Evolutionary conservation across 768 basidiomycete genomes (phyloP).

Genomic region (Hygrophoropsis aurantiaca): DNA sequence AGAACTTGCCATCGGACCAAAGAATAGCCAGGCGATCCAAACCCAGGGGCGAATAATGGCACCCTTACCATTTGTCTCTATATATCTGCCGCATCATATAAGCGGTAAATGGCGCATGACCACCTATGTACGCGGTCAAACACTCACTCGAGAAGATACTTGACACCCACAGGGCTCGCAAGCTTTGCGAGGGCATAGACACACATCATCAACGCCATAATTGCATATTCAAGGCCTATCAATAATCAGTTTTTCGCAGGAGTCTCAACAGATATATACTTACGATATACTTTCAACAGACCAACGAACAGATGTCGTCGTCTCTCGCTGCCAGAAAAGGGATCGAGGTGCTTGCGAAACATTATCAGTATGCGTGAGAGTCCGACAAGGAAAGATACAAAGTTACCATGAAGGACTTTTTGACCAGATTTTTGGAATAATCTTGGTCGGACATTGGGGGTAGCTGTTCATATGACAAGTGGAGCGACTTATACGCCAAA

Average conservation of each 20-base stretch:
- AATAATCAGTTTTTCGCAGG: neutral
- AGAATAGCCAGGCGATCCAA: slow-evolving; percentile 56
- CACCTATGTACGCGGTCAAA: too few species aligned
- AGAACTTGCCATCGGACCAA: slow-evolving; percentile 44
- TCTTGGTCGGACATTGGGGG: slow-evolving; percentile 53
- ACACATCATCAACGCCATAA: slow-evolving; percentile 7
- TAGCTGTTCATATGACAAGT: slow-evolving; percentile 41
- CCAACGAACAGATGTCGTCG: slow-evolving; percentile 13
- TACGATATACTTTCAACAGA: slow-evolving; percentile 10
- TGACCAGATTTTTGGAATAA: slow-evolving; percentile 30
- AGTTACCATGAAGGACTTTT: slow-evolving; percentile 33
- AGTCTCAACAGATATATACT: neutral
- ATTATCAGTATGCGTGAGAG: neutral
- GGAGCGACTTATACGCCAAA: slow-evolving; percentile 40
- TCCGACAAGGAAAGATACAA: neutral
- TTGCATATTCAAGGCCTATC: slow-evolving; percentile 5
- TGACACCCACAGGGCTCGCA: slow-evolving; percentile 29
- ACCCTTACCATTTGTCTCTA: slow-evolving; percentile 52
- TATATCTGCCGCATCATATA: slow-evolving; percentile 39
- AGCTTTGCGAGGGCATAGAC: slow-evolving; percentile 18
- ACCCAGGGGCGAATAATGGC: slow-evolving; percentile 63
- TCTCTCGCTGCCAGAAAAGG: slow-evolving; percentile 13
- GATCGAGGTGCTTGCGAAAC: slow-evolving; percentile 23
- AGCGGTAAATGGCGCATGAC: neutral
- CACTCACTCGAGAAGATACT: slow-evolving; percentile 28